Base-by-base conservation (phyloP, 2,329 filamentous ascomycete genomes). In the Alternaria ventricosa region DNA sequence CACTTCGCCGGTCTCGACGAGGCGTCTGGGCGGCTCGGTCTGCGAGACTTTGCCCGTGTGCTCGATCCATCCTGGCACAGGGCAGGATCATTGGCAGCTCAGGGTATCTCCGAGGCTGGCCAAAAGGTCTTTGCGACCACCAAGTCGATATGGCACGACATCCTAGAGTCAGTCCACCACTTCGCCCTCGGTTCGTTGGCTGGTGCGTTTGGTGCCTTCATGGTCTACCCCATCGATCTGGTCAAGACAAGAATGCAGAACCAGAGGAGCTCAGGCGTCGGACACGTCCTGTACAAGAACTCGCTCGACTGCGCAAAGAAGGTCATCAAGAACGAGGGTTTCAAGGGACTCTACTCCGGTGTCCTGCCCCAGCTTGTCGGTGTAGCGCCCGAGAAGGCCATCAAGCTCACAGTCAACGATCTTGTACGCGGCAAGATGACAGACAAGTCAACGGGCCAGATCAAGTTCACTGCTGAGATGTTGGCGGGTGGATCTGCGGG, bases 211-310 rank as follows among this genome's bases (percentile, higher is more conserved):
- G 96, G 96, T 79, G 96, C 96, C 12, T 98, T 99, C 80, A 97
- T 99, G 93, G 96, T 99, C 57, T 99, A 99, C 80, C 96, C 96
- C 23, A 98, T 99, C 77, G 96, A 99, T 84, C 84, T 99, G 65
- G 96, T 99, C 80, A 99, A 99, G 88, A 99, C 96, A 1, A 90
- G 96, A 65, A 92, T 99, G 90, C 96, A 99, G 82, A 99, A 99
- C 84, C 96, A 99, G 85, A 89, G 96, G 70, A 88, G 88, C 5
- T 73, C 74, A 18, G 88, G 91, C 55, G 93, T 94, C 1, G 96
- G 96, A 61, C 91, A 97, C 80, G 86, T 92, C 65, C 83, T 98
- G 65, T 99, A 99, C 84, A 97, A 97, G 82, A 99, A 99, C 86
- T 98, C 95, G 50, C 83, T 97, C 68, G 96, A 99, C 82, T 99